Evolutionary conservation across 1,284 basidiomycete species (phyloP).

Genomic region (Xerocomus amazonicus): DNA sequence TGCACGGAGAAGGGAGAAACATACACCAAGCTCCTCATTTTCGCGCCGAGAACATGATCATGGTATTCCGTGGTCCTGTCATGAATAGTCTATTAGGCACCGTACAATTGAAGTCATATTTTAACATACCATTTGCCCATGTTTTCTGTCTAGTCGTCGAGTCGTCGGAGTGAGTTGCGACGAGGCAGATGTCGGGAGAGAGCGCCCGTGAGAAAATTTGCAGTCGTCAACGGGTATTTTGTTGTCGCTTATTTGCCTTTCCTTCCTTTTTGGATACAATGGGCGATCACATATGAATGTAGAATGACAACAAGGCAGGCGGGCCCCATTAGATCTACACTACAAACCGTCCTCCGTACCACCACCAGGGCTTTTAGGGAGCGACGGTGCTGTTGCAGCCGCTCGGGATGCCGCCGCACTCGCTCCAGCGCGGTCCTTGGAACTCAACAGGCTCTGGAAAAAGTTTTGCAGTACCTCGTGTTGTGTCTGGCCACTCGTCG

Average conservation of each 20-base stretch:
- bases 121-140: slow-evolving; percentile 39
- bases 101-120: background rate
- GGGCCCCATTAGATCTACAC: background rate
- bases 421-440: slow-evolving; percentile 51
- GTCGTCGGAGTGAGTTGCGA: slow-evolving; percentile 16
- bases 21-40: slow-evolving; percentile 70
- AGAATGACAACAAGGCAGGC: too few species aligned
- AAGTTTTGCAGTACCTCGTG: slow-evolving; percentile 84
- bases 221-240: slow-evolving; percentile 13
- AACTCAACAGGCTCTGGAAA: slow-evolving; percentile 76
- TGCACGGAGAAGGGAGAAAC: slow-evolving; percentile 26
- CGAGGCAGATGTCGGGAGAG: slow-evolving; percentile 27
- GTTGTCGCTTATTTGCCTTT: slow-evolving; percentile 17
- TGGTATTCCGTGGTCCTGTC: slow-evolving; percentile 61
- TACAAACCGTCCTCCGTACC: slow-evolving; percentile 21
- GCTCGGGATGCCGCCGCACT: slow-evolving; percentile 25
- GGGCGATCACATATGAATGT: background rate
- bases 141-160: slow-evolving; percentile 1
- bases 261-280: background rate
- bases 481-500: slow-evolving; percentile 57
- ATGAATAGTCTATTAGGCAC: background rate
- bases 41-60: slow-evolving; percentile 64
- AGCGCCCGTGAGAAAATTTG: slow-evolving; percentile 21
- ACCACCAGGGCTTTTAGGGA: slow-evolving; percentile 32
- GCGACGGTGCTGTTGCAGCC: slow-evolving; percentile 18